Base-by-base conservation (phyloP, 495 filamentous ascomycete genomes). In the Parachaetomium inaequale region DNA sequence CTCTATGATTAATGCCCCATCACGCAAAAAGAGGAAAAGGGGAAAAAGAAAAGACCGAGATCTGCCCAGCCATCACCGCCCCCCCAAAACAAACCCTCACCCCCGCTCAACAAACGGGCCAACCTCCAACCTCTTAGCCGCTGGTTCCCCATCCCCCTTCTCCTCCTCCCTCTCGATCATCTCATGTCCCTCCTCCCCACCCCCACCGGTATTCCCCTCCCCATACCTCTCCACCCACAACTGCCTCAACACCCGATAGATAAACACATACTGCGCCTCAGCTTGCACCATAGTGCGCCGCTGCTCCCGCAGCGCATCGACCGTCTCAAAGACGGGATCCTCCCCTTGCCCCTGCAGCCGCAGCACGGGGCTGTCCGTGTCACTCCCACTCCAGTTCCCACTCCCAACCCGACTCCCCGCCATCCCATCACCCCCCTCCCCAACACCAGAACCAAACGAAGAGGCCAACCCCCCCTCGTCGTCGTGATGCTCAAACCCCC, bases 261-360 rank as follows among this genome's bases (percentile, higher is more conserved):
- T 83, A 70, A 99, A 98, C 19, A 82, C 72, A 69, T 91, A 91
- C 75, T 99, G 95, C 65, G 81, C 73, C 69, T 93, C 89, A 31
- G 88, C 88, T 74, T 98, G 94, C 4, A 99, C 95, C 95, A 98
- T 99, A 72, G 87, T 90, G 84, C 91, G 90, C 40, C 95, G 81
- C 77, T 99, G 95, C 74, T 93, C 83, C 29, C 95, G 84, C 68
- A 99, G 81, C 66, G 78, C 76, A 63, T 96, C 87, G 49, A 99
- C 95, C 7, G 87, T 85, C 17, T 88, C 82, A 64, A 87, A 90
- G 15, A 85, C 70, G 32, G 78, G 72, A 55, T 87, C 54, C 38
- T 45, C 54, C 7, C 26, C 53, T 23, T 26, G 34, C 36, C 23
- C 53, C 34, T 54, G n/a, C 57, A 19, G 50, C 7, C 25, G 43